Base-by-base conservation (phyloP, 257 asterid species). In the Nicotiana obtusifolia region DNA sequence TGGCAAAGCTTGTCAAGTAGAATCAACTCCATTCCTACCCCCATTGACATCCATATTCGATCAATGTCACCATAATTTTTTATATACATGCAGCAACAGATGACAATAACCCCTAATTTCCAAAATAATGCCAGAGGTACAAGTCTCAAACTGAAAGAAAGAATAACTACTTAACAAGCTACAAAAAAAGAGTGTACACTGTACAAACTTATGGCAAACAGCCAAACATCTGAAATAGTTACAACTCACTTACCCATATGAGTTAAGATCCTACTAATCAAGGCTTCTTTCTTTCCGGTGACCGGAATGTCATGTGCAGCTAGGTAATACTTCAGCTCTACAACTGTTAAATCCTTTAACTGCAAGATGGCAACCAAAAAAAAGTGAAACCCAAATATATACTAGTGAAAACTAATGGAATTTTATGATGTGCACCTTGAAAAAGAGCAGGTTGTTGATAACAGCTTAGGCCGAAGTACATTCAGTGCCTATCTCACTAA, bases 271-370 rank as follows among this genome's bases (percentile, higher is more conserved):
- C 98, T 90, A 85, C 91, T 90, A 77, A 95, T 86, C 57, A 95
- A 85, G 61, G 89, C 92, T 64, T 92, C 91, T 89, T 95, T 95
- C 81, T 90, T 91, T 81, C 99, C 99, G 54, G 94, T 78, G 75
- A 94, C 87, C 22, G 94, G 85, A 52, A 91, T 88, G 82, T 85
- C 84, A 85, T 92, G 89, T 33, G 90, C 93, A 2, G 76, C 80
- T 84, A 95, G 90, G 83, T 93, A 95, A 82, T 64, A 83, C 91
- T 94, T 95, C 82, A 95, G 87, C 88, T 95, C 95, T 10, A 78
- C 56, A 78, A 94, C 97, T 0, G 96, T 91, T 89, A 95, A 85
- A 64, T 92, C 97, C 91, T 95, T 95, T 83, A 95, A 88, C 99
- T 95, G 97, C 86, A 83, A 88, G 60, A 83, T 24, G 20, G 1